phyloP scores from a whole-genome alignment of 306 rosid species.

The Urtica urens region DNA sequence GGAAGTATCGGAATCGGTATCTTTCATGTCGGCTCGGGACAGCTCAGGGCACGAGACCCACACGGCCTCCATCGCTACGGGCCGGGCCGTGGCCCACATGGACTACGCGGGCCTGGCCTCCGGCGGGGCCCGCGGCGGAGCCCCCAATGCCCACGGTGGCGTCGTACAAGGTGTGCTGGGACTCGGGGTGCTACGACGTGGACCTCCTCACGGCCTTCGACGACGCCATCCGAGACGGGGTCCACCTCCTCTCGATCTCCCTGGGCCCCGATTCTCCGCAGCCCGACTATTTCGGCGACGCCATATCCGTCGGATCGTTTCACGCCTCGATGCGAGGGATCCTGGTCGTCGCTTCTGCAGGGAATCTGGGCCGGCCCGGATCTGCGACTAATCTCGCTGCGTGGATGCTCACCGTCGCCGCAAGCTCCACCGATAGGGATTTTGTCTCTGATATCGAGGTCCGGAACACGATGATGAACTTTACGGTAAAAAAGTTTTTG shows the following conservation, averaged over 20 bases:
- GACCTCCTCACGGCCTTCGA: constrained; percentile 74
- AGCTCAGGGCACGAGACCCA: constrained; percentile 79
- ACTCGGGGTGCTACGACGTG: constrained; percentile 73
- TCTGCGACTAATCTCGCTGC: constrained; percentile 73
- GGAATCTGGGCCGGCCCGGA: constrained; percentile 51
- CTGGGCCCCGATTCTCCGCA: constrained; percentile 68
- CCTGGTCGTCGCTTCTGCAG: constrained; percentile 56
- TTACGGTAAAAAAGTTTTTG: constrained; percentile 40
- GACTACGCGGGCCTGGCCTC: constrained; percentile 53
- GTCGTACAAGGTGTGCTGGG: constrained; percentile 74
- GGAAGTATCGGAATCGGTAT: too few relatives aligned
- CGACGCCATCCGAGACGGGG: constrained; percentile 76
- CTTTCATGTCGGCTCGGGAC: constrained; percentile 69
- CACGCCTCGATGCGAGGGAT: constrained; percentile 65
- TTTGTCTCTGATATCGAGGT: constrained; percentile 56
- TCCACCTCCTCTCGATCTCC: constrained; percentile 57
- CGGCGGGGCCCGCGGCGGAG: constrained; percentile 75
- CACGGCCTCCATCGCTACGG: constrained; percentile 65
- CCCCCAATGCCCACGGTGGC: constrained; percentile 69
- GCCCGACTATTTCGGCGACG: constrained; percentile 69
- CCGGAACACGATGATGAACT: constrained; percentile 37
- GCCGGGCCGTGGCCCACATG: constrained; percentile 51
- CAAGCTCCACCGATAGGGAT: constrained; percentile 72
- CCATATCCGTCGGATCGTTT: constrained; percentile 63
- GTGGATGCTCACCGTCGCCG: constrained; percentile 69